Evolutionary conservation across 768 basidiomycete species (phyloP).

Genomic region (Trametes meyenii): DNA sequence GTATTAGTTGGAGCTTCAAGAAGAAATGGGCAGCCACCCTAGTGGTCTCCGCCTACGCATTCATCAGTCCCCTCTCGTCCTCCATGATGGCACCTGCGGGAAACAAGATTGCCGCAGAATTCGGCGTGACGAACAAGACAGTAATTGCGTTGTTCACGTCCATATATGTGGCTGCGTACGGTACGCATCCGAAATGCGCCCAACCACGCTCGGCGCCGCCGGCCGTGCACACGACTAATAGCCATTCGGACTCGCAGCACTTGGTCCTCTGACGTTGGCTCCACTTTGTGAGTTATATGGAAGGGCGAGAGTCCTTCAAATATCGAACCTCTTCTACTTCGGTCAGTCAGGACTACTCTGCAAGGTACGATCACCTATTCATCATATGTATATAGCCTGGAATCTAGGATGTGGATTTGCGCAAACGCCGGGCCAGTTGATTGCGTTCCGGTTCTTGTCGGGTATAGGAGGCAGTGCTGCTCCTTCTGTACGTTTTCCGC

Average conservation of each 20-base stretch:
- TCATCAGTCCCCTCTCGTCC: constrained; percentile 54
- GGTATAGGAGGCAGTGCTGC: constrained; percentile 77
- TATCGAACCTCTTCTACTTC: constrained; percentile 67
- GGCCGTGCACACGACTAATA: background rate
- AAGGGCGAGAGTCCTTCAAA: constrained; percentile 60
- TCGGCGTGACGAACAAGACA: constrained; percentile 53
- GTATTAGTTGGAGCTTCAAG: constrained; percentile 53
- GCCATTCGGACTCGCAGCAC: constrained; percentile 36
- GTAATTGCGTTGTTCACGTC: constrained; percentile 61
- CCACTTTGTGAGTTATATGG: constrained; percentile 78
- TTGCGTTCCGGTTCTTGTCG: constrained; percentile 70
- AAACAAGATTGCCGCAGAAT: constrained; percentile 48
- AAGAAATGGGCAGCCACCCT: constrained; percentile 54
- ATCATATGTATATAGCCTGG: constrained; percentile 45
- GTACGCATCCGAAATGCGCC: constrained; percentile 35
- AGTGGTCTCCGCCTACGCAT: constrained; percentile 28
- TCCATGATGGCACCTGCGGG: constrained; percentile 74
- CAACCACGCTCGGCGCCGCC: background rate
- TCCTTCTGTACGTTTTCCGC: constrained; percentile 40
- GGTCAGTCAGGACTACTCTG: constrained; percentile 38
- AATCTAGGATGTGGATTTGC: constrained; percentile 64
- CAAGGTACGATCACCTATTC: background rate
- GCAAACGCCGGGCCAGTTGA: constrained; percentile 54
- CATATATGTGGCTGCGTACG: constrained; percentile 59
- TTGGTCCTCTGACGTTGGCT: constrained; percentile 52